phyloP scores from a whole-genome alignment of 805 yeast species.

The Pichia membranifaciens region DNA sequence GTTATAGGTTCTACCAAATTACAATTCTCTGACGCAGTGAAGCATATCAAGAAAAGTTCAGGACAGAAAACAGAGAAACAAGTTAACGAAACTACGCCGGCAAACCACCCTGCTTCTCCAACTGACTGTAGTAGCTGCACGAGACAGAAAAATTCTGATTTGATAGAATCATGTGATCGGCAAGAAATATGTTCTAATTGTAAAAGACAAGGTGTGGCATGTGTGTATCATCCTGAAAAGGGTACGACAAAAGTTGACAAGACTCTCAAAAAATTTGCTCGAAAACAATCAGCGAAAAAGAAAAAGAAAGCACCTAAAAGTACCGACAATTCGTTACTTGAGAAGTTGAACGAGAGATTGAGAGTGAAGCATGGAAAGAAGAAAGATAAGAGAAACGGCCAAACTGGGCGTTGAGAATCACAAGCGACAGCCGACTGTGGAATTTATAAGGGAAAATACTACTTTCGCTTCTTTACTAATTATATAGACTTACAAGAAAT shows the following conservation, averaged over 20 bases:
- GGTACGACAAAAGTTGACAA: not conserved
- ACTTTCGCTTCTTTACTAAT: too few relatives aligned
- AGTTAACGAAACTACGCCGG: too few relatives aligned
- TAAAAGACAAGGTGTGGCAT: not conserved
- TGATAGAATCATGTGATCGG: too few relatives aligned
- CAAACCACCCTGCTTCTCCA: not conserved
- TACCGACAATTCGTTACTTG: too few relatives aligned
- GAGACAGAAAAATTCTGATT: too few relatives aligned
- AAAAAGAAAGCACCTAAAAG: not conserved
- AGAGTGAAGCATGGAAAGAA: not conserved
- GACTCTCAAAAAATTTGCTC: not conserved
- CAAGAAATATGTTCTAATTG: not conserved
- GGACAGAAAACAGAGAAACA: too few relatives aligned
- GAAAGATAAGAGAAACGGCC: not conserved
- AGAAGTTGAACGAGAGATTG: not conserved
- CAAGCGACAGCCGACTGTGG: not conserved
- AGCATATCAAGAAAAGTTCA: too few relatives aligned
- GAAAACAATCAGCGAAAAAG: not conserved
- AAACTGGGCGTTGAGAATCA: not conserved
- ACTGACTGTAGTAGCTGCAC: too few relatives aligned
- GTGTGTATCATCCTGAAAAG: not conserved
- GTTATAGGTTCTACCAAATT: too few relatives aligned
- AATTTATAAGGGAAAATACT: too few relatives aligned
- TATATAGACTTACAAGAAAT: too few relatives aligned
- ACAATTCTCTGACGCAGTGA: too few relatives aligned